Base-by-base conservation (phyloP, 768 basidiomycete genomes). In the Amanita pallidorosea region DNA sequence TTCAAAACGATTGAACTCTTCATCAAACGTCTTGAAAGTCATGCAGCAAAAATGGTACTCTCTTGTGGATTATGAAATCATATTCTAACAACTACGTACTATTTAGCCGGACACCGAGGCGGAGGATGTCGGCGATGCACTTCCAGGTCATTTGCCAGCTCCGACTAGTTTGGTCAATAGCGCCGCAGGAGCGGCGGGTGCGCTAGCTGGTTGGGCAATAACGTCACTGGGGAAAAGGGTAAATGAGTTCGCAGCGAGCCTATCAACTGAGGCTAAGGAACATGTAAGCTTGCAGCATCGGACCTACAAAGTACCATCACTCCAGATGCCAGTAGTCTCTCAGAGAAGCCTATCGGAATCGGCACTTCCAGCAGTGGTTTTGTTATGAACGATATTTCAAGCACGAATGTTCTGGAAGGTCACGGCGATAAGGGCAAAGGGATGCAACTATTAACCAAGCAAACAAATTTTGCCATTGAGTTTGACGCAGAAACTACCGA, bases 131-230 rank as follows among this genome's bases (percentile, higher is more conserved):
- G 60, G 55, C 42, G 46, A 57, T 5, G 54, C 64, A 9, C 57
- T 62, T 3, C 56, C 66, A 51, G 53, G 65, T 2, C 40, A 25
- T 27, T 7, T 38, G 1, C 64, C 69, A 47, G 60, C 65, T 53
- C 69, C 70, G 67, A 61, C 71, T 57, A 79, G 74, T 9, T 67
- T 96, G 2, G 89, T 89, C 13, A 91, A 83, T 57, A 83, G 83
- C 4, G 92, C 95, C 0, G 83, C 92, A 0, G 93, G 92, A 0
- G 94, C 93, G 2, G 95, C 94, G 15, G 85, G 88, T 7, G 87
- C 84, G 15, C 69, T 99, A 3, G 94, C 95, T 12, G 91, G 93
- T 5, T 98, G 95, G 95, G 95, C 95, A 2, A 90, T 97, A 38
- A 87, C 91, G 4, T 92, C 88, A 0, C 60, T 97, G 0, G 83